Evolutionary conservation across 176 grass and related monocot genomes (phyloP).

Genomic region (sorghum (Sorghum bicolor)): Sorghum_bicolor_NCBIv3 NC_012878.2:54039001-54039500

Average conservation of each 20-base stretch:
- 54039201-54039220: constrained; percentile 31
- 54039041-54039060: neutral
- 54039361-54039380: constrained; percentile 21
- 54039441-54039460: neutral
- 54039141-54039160: constrained; percentile 30
- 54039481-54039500: constrained; percentile 38
- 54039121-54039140: neutral
- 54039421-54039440: constrained; percentile 21
- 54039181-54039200: constrained; percentile 38
- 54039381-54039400: constrained; percentile 29
- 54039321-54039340: neutral
- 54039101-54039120: neutral
- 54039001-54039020: neutral
- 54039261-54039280: constrained; percentile 44
- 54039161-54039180: constrained; percentile 32
- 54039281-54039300: constrained; percentile 42
- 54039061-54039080: constrained; percentile 1
- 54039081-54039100: neutral
- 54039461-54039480: neutral
- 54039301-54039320: constrained; percentile 58
- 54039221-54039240: constrained; percentile 59
- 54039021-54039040: neutral
- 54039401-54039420: constrained; percentile 29
- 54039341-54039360: constrained; percentile 16
- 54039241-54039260: constrained; percentile 46